These are phyloP conservation scores for Aspergillus nanangensis DNA, from an alignment of 495 filamentous ascomycete species.

Conservation along the genomic window DNA sequence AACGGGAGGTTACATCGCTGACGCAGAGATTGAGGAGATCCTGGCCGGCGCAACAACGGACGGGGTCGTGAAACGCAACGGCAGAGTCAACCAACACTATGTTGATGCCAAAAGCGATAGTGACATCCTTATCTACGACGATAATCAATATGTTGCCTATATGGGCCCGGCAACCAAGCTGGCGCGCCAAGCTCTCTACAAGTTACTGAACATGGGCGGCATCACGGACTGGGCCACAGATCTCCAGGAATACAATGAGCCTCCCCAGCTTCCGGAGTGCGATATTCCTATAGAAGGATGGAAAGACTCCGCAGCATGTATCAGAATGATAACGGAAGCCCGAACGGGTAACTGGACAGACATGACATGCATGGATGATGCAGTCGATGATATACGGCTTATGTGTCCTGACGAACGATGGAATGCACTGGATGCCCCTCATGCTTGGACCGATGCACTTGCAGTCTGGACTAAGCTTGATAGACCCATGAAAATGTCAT, in stretches of 20 bases:
- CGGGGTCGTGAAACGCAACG: too few species aligned
- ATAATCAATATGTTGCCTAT: slow-evolving; percentile 29
- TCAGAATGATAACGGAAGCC: too few species aligned
- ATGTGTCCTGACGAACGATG: too few species aligned
- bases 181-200: slow-evolving; percentile 13
- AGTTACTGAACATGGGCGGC: slow-evolving; percentile 20
- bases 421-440: too few species aligned
- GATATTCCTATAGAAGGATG: too few species aligned
- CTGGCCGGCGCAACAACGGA: not conserved
- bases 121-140: slow-evolving; percentile 32
- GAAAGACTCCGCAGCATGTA: too few species aligned
- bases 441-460: too few species aligned
- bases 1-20: slow-evolving; percentile 19
- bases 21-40: slow-evolving; percentile 8
- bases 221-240: slow-evolving; percentile 35
- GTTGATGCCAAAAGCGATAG: slow-evolving; percentile 13
- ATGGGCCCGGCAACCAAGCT: slow-evolving; percentile 27
- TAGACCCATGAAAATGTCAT: too few species aligned
- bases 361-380: too few species aligned
- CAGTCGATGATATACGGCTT: too few species aligned
- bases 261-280: not conserved
- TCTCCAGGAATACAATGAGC: slow-evolving; percentile 15
- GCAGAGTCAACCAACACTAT: slow-evolving; percentile 3
- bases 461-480: too few species aligned
- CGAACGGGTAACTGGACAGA: too few species aligned